Percentiles rank a stretch among this genome's conserved stretches.
phyloP scores from a whole-genome alignment of 257 asterid species.

The Agastache rugosa region DNA sequence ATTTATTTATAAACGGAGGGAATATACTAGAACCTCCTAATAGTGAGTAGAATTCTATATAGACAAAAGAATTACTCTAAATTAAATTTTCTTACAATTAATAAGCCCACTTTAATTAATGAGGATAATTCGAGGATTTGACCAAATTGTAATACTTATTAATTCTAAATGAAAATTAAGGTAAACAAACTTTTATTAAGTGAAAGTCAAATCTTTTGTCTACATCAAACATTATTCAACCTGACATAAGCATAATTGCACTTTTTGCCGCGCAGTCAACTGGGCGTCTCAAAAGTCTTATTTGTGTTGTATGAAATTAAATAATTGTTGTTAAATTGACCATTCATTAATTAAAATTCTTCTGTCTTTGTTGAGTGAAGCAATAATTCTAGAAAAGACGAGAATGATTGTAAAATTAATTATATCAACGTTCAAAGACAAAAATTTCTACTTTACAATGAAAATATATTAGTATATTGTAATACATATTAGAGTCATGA shows the following conservation, averaged over 20 bases:
- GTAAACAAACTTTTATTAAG: not conserved
- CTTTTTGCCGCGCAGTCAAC: conserved; percentile 43
- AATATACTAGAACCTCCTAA: too few relatives aligned
- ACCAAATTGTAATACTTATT: too few relatives aligned
- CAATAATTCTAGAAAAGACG: conserved; percentile 27
- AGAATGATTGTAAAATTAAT: conserved; percentile 10
- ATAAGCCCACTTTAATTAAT: too few relatives aligned
- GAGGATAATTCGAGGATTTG: too few relatives aligned
- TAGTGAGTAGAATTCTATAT: too few relatives aligned
- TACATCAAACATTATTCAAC: conserved; percentile 33
- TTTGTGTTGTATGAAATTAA: conserved; percentile 16
- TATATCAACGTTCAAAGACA: conserved; percentile 16
- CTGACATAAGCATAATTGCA: conserved; percentile 38
- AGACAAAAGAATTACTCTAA: too few relatives aligned
- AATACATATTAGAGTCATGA: not conserved
- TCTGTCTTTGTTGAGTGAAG: conserved; percentile 26
- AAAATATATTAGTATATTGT: not conserved
- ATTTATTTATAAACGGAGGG: too few relatives aligned
- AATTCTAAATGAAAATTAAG: not conserved
- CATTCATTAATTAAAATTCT: conserved; percentile 17
- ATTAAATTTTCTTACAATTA: too few relatives aligned
- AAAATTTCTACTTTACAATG: not conserved
- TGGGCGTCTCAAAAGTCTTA: conserved; percentile 27
- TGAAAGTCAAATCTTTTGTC: conserved; percentile 34
- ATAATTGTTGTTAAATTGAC: conserved; percentile 29